Percentiles rank a stretch among this genome's conserved stretches.
These are phyloP conservation scores for Colletotrichum siamense DNA, from an alignment of 2,329 filamentous ascomycete genomes.

Conservation along the genomic window DNA sequence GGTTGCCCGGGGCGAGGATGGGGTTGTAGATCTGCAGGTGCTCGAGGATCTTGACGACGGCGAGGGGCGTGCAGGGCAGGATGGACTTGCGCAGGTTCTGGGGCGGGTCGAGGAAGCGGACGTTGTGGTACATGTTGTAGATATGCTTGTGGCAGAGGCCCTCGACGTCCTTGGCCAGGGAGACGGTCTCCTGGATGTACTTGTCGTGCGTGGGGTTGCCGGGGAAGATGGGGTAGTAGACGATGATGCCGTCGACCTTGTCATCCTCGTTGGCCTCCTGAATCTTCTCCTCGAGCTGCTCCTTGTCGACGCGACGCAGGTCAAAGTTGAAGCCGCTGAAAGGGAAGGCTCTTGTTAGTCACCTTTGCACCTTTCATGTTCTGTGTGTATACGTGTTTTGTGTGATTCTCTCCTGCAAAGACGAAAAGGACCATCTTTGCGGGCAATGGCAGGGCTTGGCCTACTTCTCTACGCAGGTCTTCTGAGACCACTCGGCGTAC, in stretches of 20 bases:
- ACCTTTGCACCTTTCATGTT: background rate
- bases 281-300: slow-evolving; percentile 88
- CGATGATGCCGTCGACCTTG: slow-evolving; percentile 85
- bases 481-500: slow-evolving; percentile 97
- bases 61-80: slow-evolving; percentile 92
- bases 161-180: slow-evolving; percentile 92
- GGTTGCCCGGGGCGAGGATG: slow-evolving; percentile 89
- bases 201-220: slow-evolving; percentile 84
- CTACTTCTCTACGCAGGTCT: slow-evolving; percentile 96
- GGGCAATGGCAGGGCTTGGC: slow-evolving; percentile 35
- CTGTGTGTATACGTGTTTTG: background rate
- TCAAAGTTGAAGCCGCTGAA: slow-evolving; percentile 87
- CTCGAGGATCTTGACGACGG: slow-evolving; percentile 96
- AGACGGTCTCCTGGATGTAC: slow-evolving; percentile 94
- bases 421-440: background rate
- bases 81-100: slow-evolving; percentile 85
- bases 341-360: slow-evolving; percentile 11
- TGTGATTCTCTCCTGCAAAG: background rate
- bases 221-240: slow-evolving; percentile 97
- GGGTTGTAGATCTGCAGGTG: slow-evolving; percentile 96
- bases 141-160: slow-evolving; percentile 92
- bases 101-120: slow-evolving; percentile 87
- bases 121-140: slow-evolving; percentile 99
- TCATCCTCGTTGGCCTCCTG: slow-evolving; percentile 82
- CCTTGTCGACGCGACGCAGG: slow-evolving; percentile 82